Base-by-base conservation (phyloP, 306 rosid species). In the Sechiopsis laciniata region DNA sequence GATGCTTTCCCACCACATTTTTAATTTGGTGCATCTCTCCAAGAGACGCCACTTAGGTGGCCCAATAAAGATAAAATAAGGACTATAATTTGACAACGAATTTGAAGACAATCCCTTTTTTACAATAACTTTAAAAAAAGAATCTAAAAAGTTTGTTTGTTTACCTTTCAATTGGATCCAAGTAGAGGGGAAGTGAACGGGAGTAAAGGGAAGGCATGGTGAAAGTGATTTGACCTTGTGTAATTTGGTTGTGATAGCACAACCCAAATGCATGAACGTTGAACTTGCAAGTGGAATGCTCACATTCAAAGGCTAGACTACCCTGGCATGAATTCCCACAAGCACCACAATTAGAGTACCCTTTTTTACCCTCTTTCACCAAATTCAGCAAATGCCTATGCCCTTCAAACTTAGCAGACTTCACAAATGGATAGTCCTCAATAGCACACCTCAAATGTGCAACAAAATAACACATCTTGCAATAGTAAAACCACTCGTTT, bases 111-210 rank as follows among this genome's bases (percentile, higher is more conserved):
- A 26, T 26, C 29, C 29, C 29, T 26, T 26, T 26, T 2, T 26
- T 1, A 2, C 1, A 26, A 26, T 26, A 1, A 26, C 1, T 26
- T 26, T 26, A 26, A 26, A 26, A 26, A 26, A 26, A 26, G 29
- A 26, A 26, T 26, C 29, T 26, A 26, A 26, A 26, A 26, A 26
- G 29, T 45, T 45, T 48, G 2, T 57, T 8, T 17, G 37, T 12
- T 59, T 59, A 59, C 64, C 64, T 21, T 59, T 22, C 40, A 59
- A 21, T 21, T 10, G 64, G 64, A 8, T 59, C 35, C 64, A 59
- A 10, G 37, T 22, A 21, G 64, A 59, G 64, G 64, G 37, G 8
- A 21, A 59, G 64, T 24, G 64, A 59, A 11, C 64, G 64, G 12
- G 40, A 59, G 64, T 24, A 26, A 59, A 22, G 37, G 1, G 37